Evolutionary conservation across 192 early-diverging fungal species (phyloP).

Genomic region (Jimgerdemannia lactiflua): DNA sequence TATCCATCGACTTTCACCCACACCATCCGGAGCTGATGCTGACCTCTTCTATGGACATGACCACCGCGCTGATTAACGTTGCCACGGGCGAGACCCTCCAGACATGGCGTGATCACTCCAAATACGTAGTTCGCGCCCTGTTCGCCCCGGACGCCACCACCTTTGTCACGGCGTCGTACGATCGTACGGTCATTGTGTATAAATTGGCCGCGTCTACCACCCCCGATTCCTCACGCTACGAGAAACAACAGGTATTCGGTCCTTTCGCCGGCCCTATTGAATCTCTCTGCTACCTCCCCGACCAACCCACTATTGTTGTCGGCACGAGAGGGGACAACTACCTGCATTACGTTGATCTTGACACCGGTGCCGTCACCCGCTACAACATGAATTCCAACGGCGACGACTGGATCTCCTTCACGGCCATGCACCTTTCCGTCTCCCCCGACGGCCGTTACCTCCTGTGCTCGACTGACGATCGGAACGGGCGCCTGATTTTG

Average conservation of each 20-base stretch:
- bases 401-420: conserved; percentile 84
- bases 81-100: conserved; percentile 42
- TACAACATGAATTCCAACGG: conserved; percentile 78
- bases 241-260: conserved; percentile 20
- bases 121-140: conserved; percentile 61
- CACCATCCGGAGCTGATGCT: conserved; percentile 40
- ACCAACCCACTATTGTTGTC: conserved; percentile 42
- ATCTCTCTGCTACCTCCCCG: conserved; percentile 56
- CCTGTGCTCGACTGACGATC: conserved; percentile 64
- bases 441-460: conserved; percentile 57
- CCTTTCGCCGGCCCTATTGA: conserved; percentile 60
- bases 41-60: conserved; percentile 53
- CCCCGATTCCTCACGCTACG: neutral
- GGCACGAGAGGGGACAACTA: conserved; percentile 71
- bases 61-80: conserved; percentile 39
- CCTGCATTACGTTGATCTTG: conserved; percentile 64
- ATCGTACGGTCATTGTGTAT: conserved; percentile 66
- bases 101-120: conserved; percentile 64
- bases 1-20: conserved; percentile 68
- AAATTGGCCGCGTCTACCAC: conserved; percentile 7
- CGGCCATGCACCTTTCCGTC: conserved; percentile 61
- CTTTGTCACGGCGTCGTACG: conserved; percentile 68
- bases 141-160: conserved; percentile 58
- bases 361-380: conserved; percentile 20
- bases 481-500: conserved; percentile 63